Conservation (phyloP, 2,329 filamentous ascomycete species). For the Cladosporium cucumerinum region DNA sequence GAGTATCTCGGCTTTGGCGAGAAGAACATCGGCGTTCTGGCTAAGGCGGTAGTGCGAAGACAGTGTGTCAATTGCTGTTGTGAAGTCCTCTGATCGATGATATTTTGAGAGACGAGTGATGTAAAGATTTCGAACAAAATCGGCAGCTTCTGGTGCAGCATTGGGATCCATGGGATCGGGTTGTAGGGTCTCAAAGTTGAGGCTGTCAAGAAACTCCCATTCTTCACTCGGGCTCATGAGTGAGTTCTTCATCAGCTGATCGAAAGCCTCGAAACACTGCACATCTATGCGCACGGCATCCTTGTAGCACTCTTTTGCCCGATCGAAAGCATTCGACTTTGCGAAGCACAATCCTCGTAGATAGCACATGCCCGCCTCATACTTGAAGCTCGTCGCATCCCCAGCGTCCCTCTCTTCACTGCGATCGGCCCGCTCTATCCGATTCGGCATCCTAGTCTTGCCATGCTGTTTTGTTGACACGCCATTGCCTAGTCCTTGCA, state of each 20-base stretch:
- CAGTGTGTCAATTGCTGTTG: constrained; percentile 81
- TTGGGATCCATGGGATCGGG: constrained; percentile 58
- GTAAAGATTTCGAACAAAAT: constrained; percentile 95
- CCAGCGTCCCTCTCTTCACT: constrained; percentile 64
- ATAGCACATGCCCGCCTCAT: constrained; percentile 97
- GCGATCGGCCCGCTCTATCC: constrained; percentile 53
- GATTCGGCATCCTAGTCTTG: constrained; percentile 34
- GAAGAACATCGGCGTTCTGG: constrained; percentile 81
- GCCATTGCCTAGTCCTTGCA: constrained; percentile 61
- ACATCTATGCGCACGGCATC: constrained; percentile 95
- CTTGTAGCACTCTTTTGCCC: constrained; percentile 97
- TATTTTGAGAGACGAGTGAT: constrained; percentile 95
- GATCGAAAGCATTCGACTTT: constrained; percentile 95
- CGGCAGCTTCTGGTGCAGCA: constrained; percentile 74
- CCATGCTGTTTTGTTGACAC: constrained; percentile 43
- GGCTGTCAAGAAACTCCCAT: constrained; percentile 79
- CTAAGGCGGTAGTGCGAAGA: constrained; percentile 89
- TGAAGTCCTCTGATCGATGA: constrained; percentile 77
- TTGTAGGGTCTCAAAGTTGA: constrained; percentile 83
- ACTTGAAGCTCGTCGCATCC: constrained; percentile 71
- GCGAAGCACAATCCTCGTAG: constrained; percentile 89
- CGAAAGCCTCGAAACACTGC: constrained; percentile 96
- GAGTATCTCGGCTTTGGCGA: constrained; percentile 83
- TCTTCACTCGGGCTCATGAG: constrained; percentile 87
- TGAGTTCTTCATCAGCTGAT: constrained; percentile 95